These are phyloP conservation scores for Blastocystis sp. DNA, from an alignment of 352 stramenopile species.

Conservation along the genomic window DNA sequence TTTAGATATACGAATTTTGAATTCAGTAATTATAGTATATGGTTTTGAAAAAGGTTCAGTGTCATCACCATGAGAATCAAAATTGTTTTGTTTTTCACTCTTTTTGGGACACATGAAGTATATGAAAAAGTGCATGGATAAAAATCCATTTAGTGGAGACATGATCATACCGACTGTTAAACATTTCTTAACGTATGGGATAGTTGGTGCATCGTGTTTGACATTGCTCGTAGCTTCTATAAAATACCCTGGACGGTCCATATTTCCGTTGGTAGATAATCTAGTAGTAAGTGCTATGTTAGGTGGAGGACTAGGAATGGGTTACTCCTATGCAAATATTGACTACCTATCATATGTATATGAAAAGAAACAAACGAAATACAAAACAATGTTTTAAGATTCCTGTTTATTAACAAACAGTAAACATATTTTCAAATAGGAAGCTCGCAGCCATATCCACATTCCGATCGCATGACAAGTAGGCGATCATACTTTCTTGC, in stretches of 20 bases:
- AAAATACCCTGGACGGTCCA: background rate
- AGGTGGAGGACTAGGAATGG: background rate
- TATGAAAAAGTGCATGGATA: background rate
- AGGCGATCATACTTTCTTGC: conserved; percentile 88
- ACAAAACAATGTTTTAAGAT: background rate
- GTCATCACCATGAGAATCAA: background rate
- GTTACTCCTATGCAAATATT: background rate
- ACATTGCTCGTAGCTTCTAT: background rate
- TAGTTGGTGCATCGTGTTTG: background rate
- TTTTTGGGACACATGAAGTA: background rate
- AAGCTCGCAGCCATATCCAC: conserved; percentile 95
- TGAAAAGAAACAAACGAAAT: background rate
- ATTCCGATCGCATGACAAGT: conserved; percentile 98
- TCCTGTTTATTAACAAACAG: conserved; percentile 3
- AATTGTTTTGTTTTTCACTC: background rate
- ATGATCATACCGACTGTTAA: background rate
- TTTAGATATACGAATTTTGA: background rate
- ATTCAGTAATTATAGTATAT: too few species aligned
- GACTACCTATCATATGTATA: background rate
- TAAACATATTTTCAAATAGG: conserved; percentile 81
- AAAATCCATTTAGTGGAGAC: background rate
- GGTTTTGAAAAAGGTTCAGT: too few species aligned
- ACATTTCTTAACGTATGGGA: background rate
- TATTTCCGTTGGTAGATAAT: background rate
- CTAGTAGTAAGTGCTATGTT: background rate